These are phyloP conservation scores for Mucor circinelloides DNA, from an alignment of 371 early-diverging fungal species.

Conservation along the genomic window DNA sequence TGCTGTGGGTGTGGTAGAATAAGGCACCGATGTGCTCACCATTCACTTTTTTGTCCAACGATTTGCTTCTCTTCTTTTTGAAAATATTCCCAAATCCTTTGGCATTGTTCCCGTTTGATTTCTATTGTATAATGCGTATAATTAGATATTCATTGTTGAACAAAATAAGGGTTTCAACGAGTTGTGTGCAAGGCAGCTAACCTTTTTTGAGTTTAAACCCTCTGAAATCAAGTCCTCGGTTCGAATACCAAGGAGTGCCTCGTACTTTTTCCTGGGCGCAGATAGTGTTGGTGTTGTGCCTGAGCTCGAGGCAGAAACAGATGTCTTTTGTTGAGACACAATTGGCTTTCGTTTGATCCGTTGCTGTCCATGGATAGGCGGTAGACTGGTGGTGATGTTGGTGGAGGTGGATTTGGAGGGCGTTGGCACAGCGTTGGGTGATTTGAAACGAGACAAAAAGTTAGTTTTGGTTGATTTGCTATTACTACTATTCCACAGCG, in stretches of 20 bases:
- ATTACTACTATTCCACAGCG: slow-evolving; percentile 8
- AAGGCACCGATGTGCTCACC: neutral
- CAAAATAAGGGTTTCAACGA: neutral
- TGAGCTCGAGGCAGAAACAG: neutral
- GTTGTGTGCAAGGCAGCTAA: neutral
- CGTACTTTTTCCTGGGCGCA: slow-evolving; percentile 8
- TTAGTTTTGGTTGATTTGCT: neutral
- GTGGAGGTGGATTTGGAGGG: slow-evolving; percentile 10
- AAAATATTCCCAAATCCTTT: slow-evolving; percentile 20
- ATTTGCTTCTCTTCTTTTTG: slow-evolving; percentile 12
- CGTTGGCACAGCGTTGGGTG: neutral
- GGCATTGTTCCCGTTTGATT: neutral
- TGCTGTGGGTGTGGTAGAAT: neutral
- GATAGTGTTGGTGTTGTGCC: neutral
- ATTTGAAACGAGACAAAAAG: slow-evolving; percentile 15
- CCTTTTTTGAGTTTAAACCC: slow-evolving; percentile 20
- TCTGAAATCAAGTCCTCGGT: slow-evolving; percentile 7
- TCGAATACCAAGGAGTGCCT: slow-evolving; percentile 11
- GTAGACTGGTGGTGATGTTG: neutral
- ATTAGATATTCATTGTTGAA: neutral
- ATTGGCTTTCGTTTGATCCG: slow-evolving; percentile 20
- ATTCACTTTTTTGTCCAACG: slow-evolving; percentile 11
- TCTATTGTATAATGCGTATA: neutral
- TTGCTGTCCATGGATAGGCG: slow-evolving; percentile 14
- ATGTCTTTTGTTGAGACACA: neutral